Evolutionary conservation across 2,329 filamentous ascomycete species (phyloP), one percentile per base, ranked within the genome.

Genomic region (Aspergillus pseudotamarii): DNA sequence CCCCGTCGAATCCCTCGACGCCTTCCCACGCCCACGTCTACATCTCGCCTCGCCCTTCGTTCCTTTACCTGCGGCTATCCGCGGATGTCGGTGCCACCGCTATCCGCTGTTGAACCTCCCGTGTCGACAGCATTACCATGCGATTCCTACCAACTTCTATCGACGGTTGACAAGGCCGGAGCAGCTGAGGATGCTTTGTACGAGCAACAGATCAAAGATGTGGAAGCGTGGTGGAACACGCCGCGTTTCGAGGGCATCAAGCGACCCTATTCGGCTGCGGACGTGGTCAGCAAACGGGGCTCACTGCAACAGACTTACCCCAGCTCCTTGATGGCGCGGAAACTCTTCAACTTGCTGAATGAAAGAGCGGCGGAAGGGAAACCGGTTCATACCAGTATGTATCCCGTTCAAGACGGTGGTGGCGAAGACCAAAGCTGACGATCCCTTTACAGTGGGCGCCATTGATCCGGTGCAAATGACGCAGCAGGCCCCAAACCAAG

Each of bases 381-480:
- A 77, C 95, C 95, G 23, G 91, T 98, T 64, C 94, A 98, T 78
- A 98, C 95, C 19, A 94, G 92, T 94, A 82, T 75, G 73, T 72
- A 8, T 48, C 26, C 26, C 12, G 14, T 11, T 32, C 21, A 26
- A 8, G 10, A 14, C 19, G 36, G 46, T 4, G 4, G 0, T 14
- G 4, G 5, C 10, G 9, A 30, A 23, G 28, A 23, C 43, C 23
- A 56, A 56, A 45, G 26, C 66, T 71, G 60, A 72, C 63, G n/a
- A 45, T 26, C 6, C 12, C 21, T 43, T 23, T 48, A n/a, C 58
- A 94, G 92, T 99, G 91, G 95, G 95, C 71, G 95, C 94, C 64
- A 96, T 99, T 79, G 95, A 99, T 75, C 95, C 95, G n/a, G 89
- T 98, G 12, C 95, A 99, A 81, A 98, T 99, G 95, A 97, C 95